phyloP scores from a whole-genome alignment of 1,139 yeast species.

The Blastobotrys capitulatus region DNA sequence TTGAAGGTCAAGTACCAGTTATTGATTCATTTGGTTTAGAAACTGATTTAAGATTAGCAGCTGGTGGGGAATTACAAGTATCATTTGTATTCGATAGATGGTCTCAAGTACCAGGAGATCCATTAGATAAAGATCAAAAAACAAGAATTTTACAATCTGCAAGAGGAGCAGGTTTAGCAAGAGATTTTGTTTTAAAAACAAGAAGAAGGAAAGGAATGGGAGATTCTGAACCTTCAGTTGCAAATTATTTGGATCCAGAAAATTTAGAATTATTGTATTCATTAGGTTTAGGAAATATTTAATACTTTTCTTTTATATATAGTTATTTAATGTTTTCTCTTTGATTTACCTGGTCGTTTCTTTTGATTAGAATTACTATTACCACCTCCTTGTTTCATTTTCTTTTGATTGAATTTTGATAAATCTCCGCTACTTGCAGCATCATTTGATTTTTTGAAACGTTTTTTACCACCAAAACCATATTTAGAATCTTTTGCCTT shows the following conservation, averaged over 20 bases:
- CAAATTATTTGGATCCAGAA: constrained; percentile 62
- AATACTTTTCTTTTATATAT: neutral
- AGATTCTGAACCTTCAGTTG: constrained; percentile 63
- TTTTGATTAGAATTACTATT: constrained; percentile 5
- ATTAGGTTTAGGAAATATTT: constrained; percentile 33
- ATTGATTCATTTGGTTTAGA: constrained; percentile 89
- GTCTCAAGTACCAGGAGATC: constrained; percentile 87
- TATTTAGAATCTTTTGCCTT: constrained; percentile 64
- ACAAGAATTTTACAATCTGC: constrained; percentile 76
- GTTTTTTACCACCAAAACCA: constrained; percentile 72
- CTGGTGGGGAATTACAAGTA: constrained; percentile 76
- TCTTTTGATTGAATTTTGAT: constrained; percentile 53
- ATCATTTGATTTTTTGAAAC: constrained; percentile 68
- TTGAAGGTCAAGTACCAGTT: constrained; percentile 71
- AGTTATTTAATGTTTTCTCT: constrained; percentile 34
- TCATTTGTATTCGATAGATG: constrained; percentile 63
- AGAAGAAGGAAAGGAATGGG: constrained; percentile 72
- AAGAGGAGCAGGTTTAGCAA: constrained; percentile 58
- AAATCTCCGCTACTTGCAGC: constrained; percentile 69
- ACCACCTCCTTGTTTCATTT: constrained; percentile 37
- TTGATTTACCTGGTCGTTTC: constrained; percentile 72
- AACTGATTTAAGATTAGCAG: constrained; percentile 70
- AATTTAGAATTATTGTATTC: constrained; percentile 50
- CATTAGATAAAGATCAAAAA: constrained; percentile 58
- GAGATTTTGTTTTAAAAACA: constrained; percentile 88